These are phyloP conservation scores for Macrophomina pseudophaseolina DNA, from an alignment of 2,329 filamentous ascomycete genomes.

Conservation along the genomic window DNA sequence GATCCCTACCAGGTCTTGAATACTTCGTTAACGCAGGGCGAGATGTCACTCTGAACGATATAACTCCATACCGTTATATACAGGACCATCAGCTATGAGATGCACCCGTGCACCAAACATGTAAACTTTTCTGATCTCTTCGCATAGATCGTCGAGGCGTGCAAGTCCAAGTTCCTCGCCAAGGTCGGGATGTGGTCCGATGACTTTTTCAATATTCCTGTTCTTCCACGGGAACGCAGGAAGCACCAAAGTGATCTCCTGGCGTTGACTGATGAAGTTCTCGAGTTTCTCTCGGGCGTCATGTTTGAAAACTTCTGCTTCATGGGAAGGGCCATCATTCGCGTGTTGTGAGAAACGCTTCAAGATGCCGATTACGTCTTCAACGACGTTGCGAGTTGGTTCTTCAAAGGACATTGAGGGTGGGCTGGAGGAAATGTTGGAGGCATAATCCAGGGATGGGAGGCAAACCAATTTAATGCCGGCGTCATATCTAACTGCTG, in stretches of 20 bases:
- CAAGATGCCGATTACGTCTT: background rate
- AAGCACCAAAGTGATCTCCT: background rate
- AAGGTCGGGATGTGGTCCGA: constrained; percentile 13
- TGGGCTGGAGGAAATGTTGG: no score
- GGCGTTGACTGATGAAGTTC: background rate
- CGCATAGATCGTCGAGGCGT: constrained; percentile 17
- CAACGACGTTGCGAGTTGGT: background rate
- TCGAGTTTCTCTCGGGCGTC: background rate
- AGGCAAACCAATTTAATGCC: no score
- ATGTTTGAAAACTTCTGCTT: background rate
- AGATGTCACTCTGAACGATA: background rate
- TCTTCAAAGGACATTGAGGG: background rate
- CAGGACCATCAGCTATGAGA: constrained; percentile 20
- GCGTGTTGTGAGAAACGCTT: background rate
- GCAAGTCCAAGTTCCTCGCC: constrained; percentile 25
- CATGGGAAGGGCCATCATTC: background rate
- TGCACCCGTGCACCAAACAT: background rate
- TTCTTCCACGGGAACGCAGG: background rate
- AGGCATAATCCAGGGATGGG: no score
- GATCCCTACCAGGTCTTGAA: background rate
- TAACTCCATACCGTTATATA: constrained; percentile 10
- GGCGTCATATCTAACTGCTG: background rate
- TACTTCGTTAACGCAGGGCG: background rate
- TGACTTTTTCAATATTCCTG: constrained; percentile 17
- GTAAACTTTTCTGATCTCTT: constrained; percentile 10